A percentile compares a stretch with the other conserved stretches of the same genome.
Conservation (phyloP, 78 protist genomes). For the Dictyostelium purpureum region DNA sequence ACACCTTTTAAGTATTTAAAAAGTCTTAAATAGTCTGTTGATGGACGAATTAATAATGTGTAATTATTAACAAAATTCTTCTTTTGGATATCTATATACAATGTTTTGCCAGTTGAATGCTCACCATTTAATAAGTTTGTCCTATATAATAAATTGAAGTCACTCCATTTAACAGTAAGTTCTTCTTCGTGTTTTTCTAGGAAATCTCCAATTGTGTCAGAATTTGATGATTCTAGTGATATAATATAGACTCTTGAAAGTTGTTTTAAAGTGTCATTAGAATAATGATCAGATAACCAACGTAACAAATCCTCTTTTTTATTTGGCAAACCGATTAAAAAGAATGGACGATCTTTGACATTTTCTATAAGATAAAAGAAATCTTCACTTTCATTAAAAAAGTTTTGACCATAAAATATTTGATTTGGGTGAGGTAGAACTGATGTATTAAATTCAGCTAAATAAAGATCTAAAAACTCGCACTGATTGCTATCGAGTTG, state of each 20-base stretch:
- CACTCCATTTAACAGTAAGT: background rate
- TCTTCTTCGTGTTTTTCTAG: background rate
- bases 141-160: too few relatives aligned
- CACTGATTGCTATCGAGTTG: background rate
- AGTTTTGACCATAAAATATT: slow-evolving; percentile 9
- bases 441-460: background rate
- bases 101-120: slow-evolving; percentile 20
- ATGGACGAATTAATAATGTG: background rate
- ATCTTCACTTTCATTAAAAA: background rate
- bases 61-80: background rate
- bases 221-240: background rate
- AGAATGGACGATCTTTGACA: background rate
- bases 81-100: background rate
- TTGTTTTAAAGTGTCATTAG: background rate
- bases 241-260: slow-evolving; percentile 23
- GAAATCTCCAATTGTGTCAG: background rate
- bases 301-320: background rate
- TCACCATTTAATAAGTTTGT: background rate
- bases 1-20: background rate
- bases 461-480: background rate
- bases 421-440: slow-evolving; percentile 20
- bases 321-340: slow-evolving; percentile 28
- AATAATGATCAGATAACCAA: slow-evolving; percentile 40
- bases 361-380: background rate
- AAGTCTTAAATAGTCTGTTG: background rate